Evolutionary conservation across 176 grass and related monocot genomes (phyloP), one percentile per base, ranked within the genome.

Genomic region (Pontederia crassipes): DNA sequence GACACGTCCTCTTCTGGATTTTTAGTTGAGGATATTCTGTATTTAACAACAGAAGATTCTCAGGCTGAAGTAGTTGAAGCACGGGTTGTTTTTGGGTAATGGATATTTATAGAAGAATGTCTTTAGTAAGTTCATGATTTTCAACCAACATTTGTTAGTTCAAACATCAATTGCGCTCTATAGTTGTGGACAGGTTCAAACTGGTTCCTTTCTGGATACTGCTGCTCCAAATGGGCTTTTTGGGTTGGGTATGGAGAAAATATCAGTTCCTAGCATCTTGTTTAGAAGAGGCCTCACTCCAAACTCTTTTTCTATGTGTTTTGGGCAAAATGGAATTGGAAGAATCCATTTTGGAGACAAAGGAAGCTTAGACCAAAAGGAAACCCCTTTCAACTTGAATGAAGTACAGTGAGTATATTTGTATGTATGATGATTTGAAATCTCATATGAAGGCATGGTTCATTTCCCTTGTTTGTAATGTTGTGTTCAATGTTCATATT

Each of bases 251-350:
- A 79, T 85, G 52, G 73, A 83, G 48, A 80, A 80, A 54, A 71
- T 89, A 70, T 79, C 89, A 2, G 76, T 95, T 45, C 85, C 89
- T 17, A 86, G 85, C 46, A 77, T 86, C 64, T 82, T 95, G 55
- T 71, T 82, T 9, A 83, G 75, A 52, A 78, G 73, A 67, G 85
- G 85, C 45, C 55, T 95, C 48, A 78, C 70, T 14, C 58, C 73
- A 58, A 29, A 95, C 75, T 89, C 89, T 7, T 95, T 95, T 27
- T 89, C 89, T 56, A 95, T 95, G 85, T 95, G 89, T 67, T 95
- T 95, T 64, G 76, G 84, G 14, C 57, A 56, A 69, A 85, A 89
- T 78, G 85, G 79, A 67, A 56, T 86, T 12, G 89, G 89, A 28
- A 76, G 89, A 72, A 85, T 95, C 58, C 78, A 79, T 69, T 95